phyloP scores from a whole-genome alignment of 441 rosid species.

The Pelargonium australe region DNA sequence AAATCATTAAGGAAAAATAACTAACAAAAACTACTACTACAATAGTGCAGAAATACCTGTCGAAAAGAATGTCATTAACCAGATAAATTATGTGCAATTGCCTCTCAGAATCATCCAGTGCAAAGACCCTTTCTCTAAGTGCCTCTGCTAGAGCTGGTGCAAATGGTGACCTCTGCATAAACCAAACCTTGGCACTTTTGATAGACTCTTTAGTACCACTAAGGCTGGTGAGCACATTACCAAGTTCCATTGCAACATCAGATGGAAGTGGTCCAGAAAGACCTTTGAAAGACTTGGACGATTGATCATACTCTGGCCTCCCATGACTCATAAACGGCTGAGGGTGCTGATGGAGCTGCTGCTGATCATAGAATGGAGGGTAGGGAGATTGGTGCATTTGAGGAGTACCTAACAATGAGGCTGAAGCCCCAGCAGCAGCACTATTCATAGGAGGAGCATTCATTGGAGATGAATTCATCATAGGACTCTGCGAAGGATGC shows the following conservation, averaged over 20 bases:
- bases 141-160: slow-evolving; percentile 89
- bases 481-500: slow-evolving; percentile 68
- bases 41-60: slow-evolving; percentile 48
- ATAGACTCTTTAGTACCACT: slow-evolving; percentile 98
- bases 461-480: slow-evolving; percentile 46
- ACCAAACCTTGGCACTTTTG: slow-evolving; percentile 90
- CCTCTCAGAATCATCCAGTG: slow-evolving; percentile 85
- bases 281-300: slow-evolving; percentile 62
- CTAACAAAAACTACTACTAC: not conserved
- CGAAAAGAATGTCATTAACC: slow-evolving; percentile 93
- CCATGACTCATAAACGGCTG: slow-evolving; percentile 46
- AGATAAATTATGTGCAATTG: slow-evolving; percentile 88
- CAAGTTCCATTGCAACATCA: slow-evolving; percentile 80
- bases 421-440: slow-evolving; percentile 27
- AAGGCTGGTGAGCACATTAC: slow-evolving; percentile 58
- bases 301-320: slow-evolving; percentile 72
- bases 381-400: slow-evolving; percentile 72
- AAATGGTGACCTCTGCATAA: slow-evolving; percentile 94
- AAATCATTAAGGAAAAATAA: not conserved
- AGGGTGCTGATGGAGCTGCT: slow-evolving; percentile 61
- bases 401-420: slow-evolving; percentile 44
- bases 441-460: slow-evolving; percentile 32
- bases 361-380: slow-evolving; percentile 72
- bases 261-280: slow-evolving; percentile 79
- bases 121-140: slow-evolving; percentile 69